phyloP scores from a whole-genome alignment of 164 flowering plant genomes.

The Platanus orientalis region DNA sequence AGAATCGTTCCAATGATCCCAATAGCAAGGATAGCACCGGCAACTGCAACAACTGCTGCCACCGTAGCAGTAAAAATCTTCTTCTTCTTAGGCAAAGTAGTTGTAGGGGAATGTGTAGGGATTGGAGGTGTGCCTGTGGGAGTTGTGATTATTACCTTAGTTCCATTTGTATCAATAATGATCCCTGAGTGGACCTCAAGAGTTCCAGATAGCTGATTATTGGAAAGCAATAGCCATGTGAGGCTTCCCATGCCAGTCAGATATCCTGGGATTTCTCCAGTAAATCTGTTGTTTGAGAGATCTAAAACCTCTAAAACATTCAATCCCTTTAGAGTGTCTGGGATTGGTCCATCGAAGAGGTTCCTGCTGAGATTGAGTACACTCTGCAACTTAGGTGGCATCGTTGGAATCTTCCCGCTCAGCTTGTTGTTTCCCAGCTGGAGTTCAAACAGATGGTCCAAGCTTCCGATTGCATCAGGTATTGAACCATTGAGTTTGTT shows the following conservation, averaged over 20 bases:
- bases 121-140: neutral
- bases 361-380: constrained; percentile 68
- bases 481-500: constrained; percentile 52
- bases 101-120: no score
- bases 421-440: constrained; percentile 54
- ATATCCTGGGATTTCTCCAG: constrained; percentile 47
- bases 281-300: constrained; percentile 58
- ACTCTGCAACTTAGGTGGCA: constrained; percentile 52
- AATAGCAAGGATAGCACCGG: constrained; percentile 25
- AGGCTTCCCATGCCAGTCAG: constrained; percentile 28
- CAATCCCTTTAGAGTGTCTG: constrained; percentile 28
- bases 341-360: constrained; percentile 51
- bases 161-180: constrained; percentile 30
- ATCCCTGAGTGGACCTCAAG: constrained; percentile 21
- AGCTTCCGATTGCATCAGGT: constrained; percentile 30
- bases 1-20: constrained; percentile 17
- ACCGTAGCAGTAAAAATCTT: constrained; percentile 20
- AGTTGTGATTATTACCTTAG: constrained; percentile 16
- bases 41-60: constrained; percentile 27
- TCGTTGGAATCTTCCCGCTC: constrained; percentile 40
- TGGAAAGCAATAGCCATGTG: constrained; percentile 40
- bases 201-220: constrained; percentile 55
- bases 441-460: constrained; percentile 42
- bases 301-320: constrained; percentile 48
- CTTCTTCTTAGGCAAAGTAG: constrained; percentile 20